Base-by-base conservation (phyloP, 2,329 filamentous ascomycete species). In the Leptographium galeiforme region DNA sequence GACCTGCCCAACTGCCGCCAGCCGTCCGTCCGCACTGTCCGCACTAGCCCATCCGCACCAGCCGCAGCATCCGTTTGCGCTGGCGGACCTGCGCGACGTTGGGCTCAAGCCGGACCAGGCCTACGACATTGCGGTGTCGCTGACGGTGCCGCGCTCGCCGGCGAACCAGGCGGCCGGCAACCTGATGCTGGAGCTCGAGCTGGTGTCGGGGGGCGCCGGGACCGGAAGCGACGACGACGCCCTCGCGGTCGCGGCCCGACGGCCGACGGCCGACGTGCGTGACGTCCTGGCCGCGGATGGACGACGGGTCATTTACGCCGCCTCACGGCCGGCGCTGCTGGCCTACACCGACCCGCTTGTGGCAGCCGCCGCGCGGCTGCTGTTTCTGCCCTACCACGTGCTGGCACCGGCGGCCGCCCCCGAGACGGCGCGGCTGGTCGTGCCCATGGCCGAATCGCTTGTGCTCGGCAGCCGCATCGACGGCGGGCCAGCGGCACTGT, bases 181-280 rank as follows among this genome's bases (percentile, higher is more conserved):
- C 70, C 97, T 96, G 73, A 98, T 98, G 93, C 72, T 97, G 18
- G 84, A 87, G 48, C 71, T 95, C 16, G 78, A 81, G 56, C 77
- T 95, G 51, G 75, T 87, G 50, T 74, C 74, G 32, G 68, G 70
- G 30, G 66, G 50, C 38, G 39, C 11, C 34, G 13, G 33, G 48
- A 33, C 40, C 46, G 47, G 52, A 33, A 25, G 43, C 51, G 38
- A 51, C 25, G 30, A 50, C 48, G 6, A 50, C 53, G 30, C 44
- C 48, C 30, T 67, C 68, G n/a, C 10, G 65, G 61, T 5, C 66
- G 64, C 53, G 57, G 63, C 11, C 51, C 62, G 60, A 33, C 64
- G 60, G 33, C 60, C 61, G 51, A 61, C 40, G 45, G 54, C 43
- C 3, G 41, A 51, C 51, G 59, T 51, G 46, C 58, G 50, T 57